Evolutionary conservation across 768 basidiomycete genomes (phyloP).

Genomic region (Paxillus ammoniavirescens): DNA sequence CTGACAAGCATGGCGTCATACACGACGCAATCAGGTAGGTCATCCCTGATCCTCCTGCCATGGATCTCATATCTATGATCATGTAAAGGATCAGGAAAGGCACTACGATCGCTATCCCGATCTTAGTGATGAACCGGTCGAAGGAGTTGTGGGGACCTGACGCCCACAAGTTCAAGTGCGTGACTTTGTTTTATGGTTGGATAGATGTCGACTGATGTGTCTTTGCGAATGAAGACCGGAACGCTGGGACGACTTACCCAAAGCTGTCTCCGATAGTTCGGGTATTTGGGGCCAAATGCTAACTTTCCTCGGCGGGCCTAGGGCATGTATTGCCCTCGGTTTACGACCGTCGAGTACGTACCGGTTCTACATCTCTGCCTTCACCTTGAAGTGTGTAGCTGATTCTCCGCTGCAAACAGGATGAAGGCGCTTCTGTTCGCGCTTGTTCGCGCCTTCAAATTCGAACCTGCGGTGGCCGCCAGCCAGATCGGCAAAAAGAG

Average conservation of each 20-base stretch:
- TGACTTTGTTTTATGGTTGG: background rate
- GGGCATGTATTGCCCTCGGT: constrained; percentile 68
- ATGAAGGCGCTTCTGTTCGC: constrained; percentile 48
- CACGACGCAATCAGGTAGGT: constrained; percentile 39
- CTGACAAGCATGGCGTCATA: constrained; percentile 41
- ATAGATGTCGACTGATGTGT: background rate
- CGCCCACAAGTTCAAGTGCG: constrained; percentile 56
- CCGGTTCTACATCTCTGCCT: background rate
- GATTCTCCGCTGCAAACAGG: too few species aligned
- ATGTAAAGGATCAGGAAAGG: constrained; percentile 42
- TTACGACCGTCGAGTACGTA: constrained; percentile 58
- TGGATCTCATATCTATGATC: background rate
- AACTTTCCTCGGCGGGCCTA: constrained; percentile 63
- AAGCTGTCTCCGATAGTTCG: constrained; percentile 44
- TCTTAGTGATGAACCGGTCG: constrained; percentile 50
- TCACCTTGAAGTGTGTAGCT: too few species aligned
- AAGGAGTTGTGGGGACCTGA: constrained; percentile 63
- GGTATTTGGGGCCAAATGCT: constrained; percentile 61
- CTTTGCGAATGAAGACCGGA: constrained; percentile 47
- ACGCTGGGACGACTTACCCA: constrained; percentile 53
- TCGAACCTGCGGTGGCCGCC: constrained; percentile 50
- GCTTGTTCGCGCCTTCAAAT: constrained; percentile 50
- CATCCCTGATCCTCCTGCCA: background rate
- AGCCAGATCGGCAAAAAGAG: constrained; percentile 33
- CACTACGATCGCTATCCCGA: constrained; percentile 48